Evolutionary conservation across 345 rosid genomes (phyloP).

Genomic region (Citrus maxima): DNA sequence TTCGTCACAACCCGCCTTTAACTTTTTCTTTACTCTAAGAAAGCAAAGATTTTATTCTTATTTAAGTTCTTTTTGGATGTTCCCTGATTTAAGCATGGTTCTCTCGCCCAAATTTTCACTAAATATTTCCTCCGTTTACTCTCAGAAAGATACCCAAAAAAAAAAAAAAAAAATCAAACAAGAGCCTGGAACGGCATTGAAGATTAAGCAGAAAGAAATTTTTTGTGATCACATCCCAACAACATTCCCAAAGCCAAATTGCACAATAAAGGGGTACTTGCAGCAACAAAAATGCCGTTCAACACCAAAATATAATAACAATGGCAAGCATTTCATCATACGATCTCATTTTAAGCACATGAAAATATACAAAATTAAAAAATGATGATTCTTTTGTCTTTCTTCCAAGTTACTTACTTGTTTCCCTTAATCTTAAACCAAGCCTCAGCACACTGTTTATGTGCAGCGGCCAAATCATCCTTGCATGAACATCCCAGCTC

Average conservation of each 20-base stretch:
- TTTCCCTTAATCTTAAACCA: constrained; percentile 92
- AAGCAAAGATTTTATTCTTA: constrained; percentile 13
- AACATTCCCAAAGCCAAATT: constrained; percentile 7
- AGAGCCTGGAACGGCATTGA: constrained; percentile 2
- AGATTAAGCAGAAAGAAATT: neutral
- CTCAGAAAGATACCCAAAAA: neutral
- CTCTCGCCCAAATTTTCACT: constrained; percentile 8
- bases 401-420: constrained; percentile 42
- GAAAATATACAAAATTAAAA: neutral
- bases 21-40: constrained; percentile 4
- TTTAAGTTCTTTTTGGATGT: neutral
- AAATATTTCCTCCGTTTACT: constrained; percentile 7
- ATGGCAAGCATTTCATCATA: neutral
- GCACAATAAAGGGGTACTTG: neutral
- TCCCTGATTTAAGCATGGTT: neutral
- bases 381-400: neutral
- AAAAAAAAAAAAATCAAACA: neutral
- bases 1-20: constrained; percentile 4
- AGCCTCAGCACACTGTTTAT: constrained; percentile 83
- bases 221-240: neutral
- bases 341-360: neutral
- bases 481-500: constrained; percentile 89
- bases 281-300: neutral
- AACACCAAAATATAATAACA: neutral
- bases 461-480: constrained; percentile 87